A percentile compares a stretch with the other conserved stretches of the same genome.
phyloP scores from a whole-genome alignment of 768 basidiomycete genomes.

The Hortiboletus flavorubellus region DNA sequence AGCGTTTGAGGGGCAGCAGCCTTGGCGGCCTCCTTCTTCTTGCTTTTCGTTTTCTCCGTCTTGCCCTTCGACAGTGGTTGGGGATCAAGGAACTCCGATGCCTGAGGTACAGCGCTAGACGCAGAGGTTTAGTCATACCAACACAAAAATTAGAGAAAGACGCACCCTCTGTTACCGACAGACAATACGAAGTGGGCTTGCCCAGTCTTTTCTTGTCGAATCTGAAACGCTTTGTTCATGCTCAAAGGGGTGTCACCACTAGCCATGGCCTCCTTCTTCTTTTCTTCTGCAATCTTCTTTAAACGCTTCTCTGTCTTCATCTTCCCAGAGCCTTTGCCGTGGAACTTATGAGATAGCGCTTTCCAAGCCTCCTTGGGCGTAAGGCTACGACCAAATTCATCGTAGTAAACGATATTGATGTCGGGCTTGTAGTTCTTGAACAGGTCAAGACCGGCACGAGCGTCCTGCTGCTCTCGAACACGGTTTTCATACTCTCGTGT shows the following conservation, averaged over 20 bases:
- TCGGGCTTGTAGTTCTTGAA: slow-evolving; percentile 97
- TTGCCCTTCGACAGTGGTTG: slow-evolving; percentile 82
- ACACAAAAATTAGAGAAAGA: slow-evolving; percentile 1
- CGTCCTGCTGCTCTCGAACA: slow-evolving; percentile 86
- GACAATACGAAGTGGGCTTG: slow-evolving; percentile 96
- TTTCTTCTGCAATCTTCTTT: slow-evolving; percentile 97
- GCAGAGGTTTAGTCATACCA: slow-evolving; percentile 5
- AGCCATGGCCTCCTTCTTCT: slow-evolving; percentile 89
- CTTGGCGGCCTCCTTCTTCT: slow-evolving; percentile 67
- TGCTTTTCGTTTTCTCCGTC: slow-evolving; percentile 78
- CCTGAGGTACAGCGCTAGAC: slow-evolving; percentile 81
- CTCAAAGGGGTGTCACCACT: slow-evolving; percentile 95
- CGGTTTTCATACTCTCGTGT: slow-evolving; percentile 94
- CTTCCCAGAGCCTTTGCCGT: slow-evolving; percentile 94
- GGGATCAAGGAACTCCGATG: slow-evolving; percentile 72
- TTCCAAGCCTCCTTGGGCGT: slow-evolving; percentile 99
- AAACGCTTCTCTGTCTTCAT: slow-evolving; percentile 96
- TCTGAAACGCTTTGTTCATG: slow-evolving; percentile 93
- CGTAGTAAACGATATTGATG: slow-evolving; percentile 93
- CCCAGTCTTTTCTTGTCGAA: slow-evolving; percentile 89
- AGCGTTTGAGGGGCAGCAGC: slow-evolving; percentile 40
- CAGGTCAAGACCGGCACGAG: slow-evolving; percentile 70
- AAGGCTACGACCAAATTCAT: slow-evolving; percentile 87
- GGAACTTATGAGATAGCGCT: slow-evolving; percentile 95
- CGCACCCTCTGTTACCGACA: slow-evolving; percentile 89